Conservation (phyloP, 2,329 filamentous ascomycete genomes). For the Thyridium curvatum region DNA sequence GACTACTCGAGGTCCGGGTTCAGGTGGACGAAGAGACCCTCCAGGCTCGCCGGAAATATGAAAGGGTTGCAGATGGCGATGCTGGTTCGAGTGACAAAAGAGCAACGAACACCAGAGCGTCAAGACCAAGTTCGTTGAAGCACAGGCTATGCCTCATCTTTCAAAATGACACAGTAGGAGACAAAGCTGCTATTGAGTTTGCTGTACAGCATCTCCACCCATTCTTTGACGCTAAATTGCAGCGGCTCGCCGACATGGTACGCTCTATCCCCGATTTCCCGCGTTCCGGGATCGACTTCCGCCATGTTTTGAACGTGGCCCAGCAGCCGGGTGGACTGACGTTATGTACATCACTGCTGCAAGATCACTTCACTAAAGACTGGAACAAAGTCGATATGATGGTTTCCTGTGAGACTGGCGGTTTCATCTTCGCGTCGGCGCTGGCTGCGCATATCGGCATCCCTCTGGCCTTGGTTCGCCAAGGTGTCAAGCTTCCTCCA, state of each 20-base stretch:
- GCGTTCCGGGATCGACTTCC: constrained; percentile 43
- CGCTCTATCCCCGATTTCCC: constrained; percentile 42
- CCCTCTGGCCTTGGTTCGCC: constrained; percentile 44
- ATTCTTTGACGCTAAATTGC: constrained; percentile 38
- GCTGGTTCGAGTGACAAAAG: no score
- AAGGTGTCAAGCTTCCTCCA: constrained; percentile 52
- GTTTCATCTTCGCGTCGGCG: constrained; percentile 47
- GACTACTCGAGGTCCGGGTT: constrained; percentile 48
- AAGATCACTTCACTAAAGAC: constrained; percentile 33
- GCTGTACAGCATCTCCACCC: constrained; percentile 33
- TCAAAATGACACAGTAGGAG: constrained; percentile 39
- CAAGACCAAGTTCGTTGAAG: constrained; percentile 16
- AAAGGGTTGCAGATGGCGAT: constrained; percentile 10
- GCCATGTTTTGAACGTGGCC: constrained; percentile 49
- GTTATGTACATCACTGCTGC: constrained; percentile 44
- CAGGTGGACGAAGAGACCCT: constrained; percentile 29
- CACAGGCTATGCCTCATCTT: constrained; percentile 41
- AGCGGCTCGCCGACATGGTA: constrained; percentile 44
- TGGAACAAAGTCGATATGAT: constrained; percentile 41
- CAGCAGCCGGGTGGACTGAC: constrained; percentile 43
- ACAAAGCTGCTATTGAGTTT: constrained; percentile 30
- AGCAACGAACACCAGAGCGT: constrained; percentile 11
- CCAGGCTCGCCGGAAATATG: constrained; percentile 23
- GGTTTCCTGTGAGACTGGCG: constrained; percentile 50
- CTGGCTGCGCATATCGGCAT: constrained; percentile 33